A percentile compares a stretch with the other conserved stretches of the same genome.
phyloP scores from a whole-genome alignment of 73 alveolate genomes.

The Paramecium sonneborni region DNA sequence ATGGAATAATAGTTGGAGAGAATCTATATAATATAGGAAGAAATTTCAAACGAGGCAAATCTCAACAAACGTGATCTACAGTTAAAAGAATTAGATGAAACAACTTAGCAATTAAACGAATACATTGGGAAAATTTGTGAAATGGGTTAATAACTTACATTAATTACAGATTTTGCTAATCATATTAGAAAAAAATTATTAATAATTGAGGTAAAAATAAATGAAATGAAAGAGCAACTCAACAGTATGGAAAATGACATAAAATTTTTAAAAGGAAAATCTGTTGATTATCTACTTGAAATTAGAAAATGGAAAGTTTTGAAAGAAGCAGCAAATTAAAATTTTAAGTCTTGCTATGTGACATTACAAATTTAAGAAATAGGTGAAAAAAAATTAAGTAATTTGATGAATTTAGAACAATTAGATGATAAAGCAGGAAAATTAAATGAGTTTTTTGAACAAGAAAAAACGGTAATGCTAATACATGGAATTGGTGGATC shows the following conservation, averaged over 20 bases:
- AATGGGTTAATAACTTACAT: not conserved
- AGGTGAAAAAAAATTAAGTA: not conserved
- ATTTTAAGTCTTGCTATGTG: not conserved
- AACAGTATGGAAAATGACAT: not conserved
- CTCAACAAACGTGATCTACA: not conserved
- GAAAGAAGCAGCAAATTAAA: not conserved
- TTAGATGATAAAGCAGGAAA: not conserved
- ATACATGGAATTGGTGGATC: slow-evolving; percentile 18
- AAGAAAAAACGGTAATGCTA: not conserved
- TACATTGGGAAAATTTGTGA: not conserved
- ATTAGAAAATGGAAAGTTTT: not conserved
- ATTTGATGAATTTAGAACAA: not conserved
- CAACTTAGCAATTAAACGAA: not conserved
- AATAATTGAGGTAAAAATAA: not conserved
- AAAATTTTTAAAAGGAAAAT: not conserved
- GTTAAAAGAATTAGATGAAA: not conserved
- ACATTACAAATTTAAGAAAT: not conserved
- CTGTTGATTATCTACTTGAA: not conserved
- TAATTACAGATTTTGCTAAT: not conserved
- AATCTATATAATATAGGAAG: not conserved
- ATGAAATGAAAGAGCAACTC: not conserved
- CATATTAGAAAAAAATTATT: not conserved
- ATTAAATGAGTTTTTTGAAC: not conserved
- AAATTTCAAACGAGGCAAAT: not conserved
- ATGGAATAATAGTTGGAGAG: not conserved